Evolutionary conservation across 352 stramenopile species (phyloP).

Genomic region (Phytophthora cryptogea): DNA sequence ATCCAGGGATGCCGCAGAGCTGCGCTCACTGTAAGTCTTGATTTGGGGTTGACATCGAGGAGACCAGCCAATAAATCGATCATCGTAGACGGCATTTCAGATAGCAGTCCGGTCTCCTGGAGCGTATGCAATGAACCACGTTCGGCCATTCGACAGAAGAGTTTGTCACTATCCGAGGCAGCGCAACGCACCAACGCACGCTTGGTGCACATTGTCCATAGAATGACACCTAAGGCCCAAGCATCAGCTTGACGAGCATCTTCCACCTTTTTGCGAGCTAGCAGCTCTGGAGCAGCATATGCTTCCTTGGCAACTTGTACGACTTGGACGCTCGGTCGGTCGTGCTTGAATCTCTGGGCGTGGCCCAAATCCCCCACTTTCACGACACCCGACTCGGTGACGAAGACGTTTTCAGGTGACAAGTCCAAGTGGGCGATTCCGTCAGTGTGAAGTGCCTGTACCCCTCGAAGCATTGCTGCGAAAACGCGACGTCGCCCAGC

Average conservation of each 20-base stretch:
- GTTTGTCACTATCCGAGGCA: constrained; percentile 45
- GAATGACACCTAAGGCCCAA: constrained; percentile 74
- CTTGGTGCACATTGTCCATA: constrained; percentile 73
- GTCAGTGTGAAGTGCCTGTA: constrained; percentile 82
- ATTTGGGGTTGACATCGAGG: constrained; percentile 49
- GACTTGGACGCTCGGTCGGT: constrained; percentile 26
- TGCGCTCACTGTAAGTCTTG: constrained; percentile 51
- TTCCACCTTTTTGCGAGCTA: constrained; percentile 31
- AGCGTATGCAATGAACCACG: constrained; percentile 33
- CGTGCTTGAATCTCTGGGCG: constrained; percentile 41
- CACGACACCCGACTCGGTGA: constrained; percentile 81
- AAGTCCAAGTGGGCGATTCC: constrained; percentile 94
- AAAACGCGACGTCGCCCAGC: constrained; percentile 47
- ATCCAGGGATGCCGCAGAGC: constrained; percentile 67
- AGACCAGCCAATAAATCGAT: constrained; percentile 53
- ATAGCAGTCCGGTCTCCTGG: constrained; percentile 31
- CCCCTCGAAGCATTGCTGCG: constrained; percentile 80
- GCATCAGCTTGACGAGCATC: constrained; percentile 65
- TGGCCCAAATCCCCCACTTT: constrained; percentile 93
- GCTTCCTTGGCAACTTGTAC: constrained; percentile 57
- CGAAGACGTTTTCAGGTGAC: constrained; percentile 94
- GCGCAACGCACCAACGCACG: constrained; percentile 54
- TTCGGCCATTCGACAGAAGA: constrained; percentile 52
- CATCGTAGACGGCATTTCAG: constrained; percentile 31
- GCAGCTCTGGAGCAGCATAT: constrained; percentile 74